These are phyloP conservation scores for Psilocybe mexicana DNA, from an alignment of 1,284 basidiomycete genomes.

Conservation along the genomic window DNA sequence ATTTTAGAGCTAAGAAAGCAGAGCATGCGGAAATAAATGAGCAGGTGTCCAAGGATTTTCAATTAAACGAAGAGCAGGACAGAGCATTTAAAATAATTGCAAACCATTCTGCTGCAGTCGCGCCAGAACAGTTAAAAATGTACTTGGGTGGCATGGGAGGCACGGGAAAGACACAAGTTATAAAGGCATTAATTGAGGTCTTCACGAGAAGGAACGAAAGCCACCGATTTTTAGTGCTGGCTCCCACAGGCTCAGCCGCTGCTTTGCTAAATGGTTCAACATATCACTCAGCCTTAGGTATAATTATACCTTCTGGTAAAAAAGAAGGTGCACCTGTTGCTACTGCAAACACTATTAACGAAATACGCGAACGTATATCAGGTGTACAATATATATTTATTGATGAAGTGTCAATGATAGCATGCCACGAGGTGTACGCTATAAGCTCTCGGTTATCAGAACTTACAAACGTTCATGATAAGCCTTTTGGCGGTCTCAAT, in stretches of 20 bases:
- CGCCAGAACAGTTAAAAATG: constrained; percentile 31
- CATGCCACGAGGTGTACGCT: constrained; percentile 16
- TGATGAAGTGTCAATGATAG: constrained; percentile 28
- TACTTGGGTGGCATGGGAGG: constrained; percentile 42
- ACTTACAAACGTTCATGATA: constrained; percentile 1
- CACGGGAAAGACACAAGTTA: constrained; percentile 44
- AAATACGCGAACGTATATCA: not conserved
- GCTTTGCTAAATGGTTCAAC: constrained; percentile 30
- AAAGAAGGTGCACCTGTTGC: not conserved
- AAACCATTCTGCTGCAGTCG: constrained; percentile 26
- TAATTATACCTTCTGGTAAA: constrained; percentile 18
- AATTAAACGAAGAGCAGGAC: constrained; percentile 35
- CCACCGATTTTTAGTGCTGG: constrained; percentile 32
- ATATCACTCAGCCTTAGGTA: constrained; percentile 30
- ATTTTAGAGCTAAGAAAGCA: not conserved
- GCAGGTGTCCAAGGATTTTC: constrained; percentile 13
- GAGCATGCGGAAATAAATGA: constrained; percentile 2
- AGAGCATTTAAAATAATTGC: constrained; percentile 35
- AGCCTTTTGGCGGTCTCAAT: constrained; percentile 33
- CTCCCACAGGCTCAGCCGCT: constrained; percentile 35
- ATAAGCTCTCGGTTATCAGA: not conserved
- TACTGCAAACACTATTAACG: not conserved
- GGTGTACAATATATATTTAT: constrained; percentile 11
- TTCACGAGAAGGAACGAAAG: constrained; percentile 27
- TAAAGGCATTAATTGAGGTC: constrained; percentile 34